Conservation (phyloP, 305 asterid genomes). For the Coffea humblotiana region DNA sequence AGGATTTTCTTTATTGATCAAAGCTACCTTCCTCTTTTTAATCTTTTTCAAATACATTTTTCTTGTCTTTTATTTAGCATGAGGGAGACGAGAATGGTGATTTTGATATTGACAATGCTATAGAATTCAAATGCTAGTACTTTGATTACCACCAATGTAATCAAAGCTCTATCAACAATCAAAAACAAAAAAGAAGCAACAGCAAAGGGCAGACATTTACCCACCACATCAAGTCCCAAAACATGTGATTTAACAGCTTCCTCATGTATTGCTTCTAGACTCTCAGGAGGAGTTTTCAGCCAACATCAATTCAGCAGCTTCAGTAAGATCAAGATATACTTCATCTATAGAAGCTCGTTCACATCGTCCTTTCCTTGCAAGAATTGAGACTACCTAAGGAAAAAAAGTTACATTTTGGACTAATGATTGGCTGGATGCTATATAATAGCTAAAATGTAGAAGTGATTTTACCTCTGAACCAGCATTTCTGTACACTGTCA, state of each 20-base stretch:
- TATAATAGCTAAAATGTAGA: conserved; percentile 8
- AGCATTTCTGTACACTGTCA: conserved; percentile 77
- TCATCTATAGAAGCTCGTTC: conserved; percentile 99
- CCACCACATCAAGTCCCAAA: conserved; percentile 74
- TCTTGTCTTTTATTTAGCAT: too few relatives aligned
- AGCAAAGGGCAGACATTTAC: background rate
- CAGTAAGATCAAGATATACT: conserved; percentile 94
- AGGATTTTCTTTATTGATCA: too few relatives aligned
- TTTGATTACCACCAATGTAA: background rate
- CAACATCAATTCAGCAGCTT: conserved; percentile 81
- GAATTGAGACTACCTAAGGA: conserved; percentile 81
- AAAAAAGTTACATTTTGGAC: conserved; percentile 15
- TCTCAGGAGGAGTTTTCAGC: conserved; percentile 52
- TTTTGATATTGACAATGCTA: background rate
- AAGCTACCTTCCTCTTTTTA: too few relatives aligned
- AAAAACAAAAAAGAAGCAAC: background rate
- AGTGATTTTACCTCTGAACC: conserved; percentile 76
- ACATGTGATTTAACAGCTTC: conserved; percentile 81
- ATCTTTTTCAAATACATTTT: too few relatives aligned
- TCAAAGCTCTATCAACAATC: background rate
- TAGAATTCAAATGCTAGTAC: background rate
- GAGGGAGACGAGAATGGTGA: background rate
- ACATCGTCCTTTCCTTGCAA: conserved; percentile 78
- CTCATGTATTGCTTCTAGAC: conserved; percentile 52
- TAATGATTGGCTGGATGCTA: background rate